These are phyloP conservation scores for Boechera retrofracta DNA, from an alignment of 345 rosid species.

Conservation along the genomic window DNA sequence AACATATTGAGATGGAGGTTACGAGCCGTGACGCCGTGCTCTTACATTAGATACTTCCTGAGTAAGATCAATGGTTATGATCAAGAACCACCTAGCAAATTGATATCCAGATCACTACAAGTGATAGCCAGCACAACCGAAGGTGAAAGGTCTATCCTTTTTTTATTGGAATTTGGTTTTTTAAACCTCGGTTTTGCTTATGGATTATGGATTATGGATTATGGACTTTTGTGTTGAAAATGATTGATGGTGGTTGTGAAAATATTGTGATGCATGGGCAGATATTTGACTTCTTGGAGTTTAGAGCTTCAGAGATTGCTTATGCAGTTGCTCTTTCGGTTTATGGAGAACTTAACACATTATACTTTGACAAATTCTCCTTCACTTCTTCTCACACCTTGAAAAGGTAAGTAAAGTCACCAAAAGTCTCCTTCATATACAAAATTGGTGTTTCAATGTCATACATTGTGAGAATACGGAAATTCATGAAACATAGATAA, in stretches of 20 bases:
- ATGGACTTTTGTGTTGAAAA: neutral
- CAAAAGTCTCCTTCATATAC: conserved; percentile 2
- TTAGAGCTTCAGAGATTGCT: conserved; percentile 74
- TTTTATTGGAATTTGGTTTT: neutral
- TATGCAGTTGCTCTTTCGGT: conserved; percentile 76
- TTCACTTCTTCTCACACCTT: conserved; percentile 40
- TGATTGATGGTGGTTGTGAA: conserved; percentile 28
- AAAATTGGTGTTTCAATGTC: conserved; percentile 2
- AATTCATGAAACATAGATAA: no score
- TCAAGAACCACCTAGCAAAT: conserved; percentile 43
- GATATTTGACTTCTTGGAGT: conserved; percentile 81
- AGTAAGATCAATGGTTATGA: conserved; percentile 49
- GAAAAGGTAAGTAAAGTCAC: conserved; percentile 32
- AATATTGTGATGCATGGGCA: conserved; percentile 43
- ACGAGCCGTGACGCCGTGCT: conserved; percentile 58
- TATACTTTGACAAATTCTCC: conserved; percentile 33
- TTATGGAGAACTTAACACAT: conserved; percentile 35
- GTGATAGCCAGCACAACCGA: conserved; percentile 57
- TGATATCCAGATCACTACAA: conserved; percentile 51
- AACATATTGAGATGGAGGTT: conserved; percentile 71
- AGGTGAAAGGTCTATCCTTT: conserved; percentile 49
- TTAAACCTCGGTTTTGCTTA: neutral
- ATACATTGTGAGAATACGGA: conserved; percentile 2
- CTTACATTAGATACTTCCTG: conserved; percentile 59
- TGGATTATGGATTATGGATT: neutral